Base-by-base conservation (phyloP, 305 asterid species). In the Coffea humblotiana region DNA sequence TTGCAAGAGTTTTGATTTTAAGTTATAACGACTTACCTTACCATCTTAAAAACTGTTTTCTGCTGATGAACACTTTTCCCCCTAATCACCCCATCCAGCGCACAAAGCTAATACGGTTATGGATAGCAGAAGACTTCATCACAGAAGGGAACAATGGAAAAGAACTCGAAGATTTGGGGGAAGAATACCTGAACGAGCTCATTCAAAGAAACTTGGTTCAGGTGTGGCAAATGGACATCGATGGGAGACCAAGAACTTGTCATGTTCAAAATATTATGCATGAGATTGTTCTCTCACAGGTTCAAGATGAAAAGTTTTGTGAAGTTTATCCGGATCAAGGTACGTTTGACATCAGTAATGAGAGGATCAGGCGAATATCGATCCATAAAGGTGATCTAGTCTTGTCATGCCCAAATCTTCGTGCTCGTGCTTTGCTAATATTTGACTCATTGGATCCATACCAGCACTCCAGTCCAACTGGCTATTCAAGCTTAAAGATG, bases 1-100 rank as follows among this genome's bases (percentile, higher is more conserved):
- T 82, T 25, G 14, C 4, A 27, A 47, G 7, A 21, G 76, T 51
- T 1, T 27, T 83, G 27, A 40, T 61, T 0, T 65, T 61, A 6
- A 78, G 79, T 40, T 83, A 75, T 32, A 10, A 80, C 52, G 83
- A 71, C 32, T 32, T 32, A 32, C 32, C 32, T 32, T 32, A 32
- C 32, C 32, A 32, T 32, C 32, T 32, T 32, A 32, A 32, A 32
- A 32, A 32, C 32, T 32, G 32, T 32, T 32, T 32, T 32, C 32
- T 32, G 32, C 1, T 32, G 32, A 32, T 32, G 32, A 32, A 32
- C 1, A 32, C 32, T 32, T 32, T 32, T 32, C 32, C 32, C 32
- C 32, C 32, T 32, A 32, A 32, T 32, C 32, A 32, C 32, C 32
- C 32, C 32, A 32, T 32, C 32, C 32, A 32, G 32, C 32, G 32